Evolutionary conservation across 2,329 filamentous ascomycete genomes (phyloP).

Genomic region (Calonectria honghensis): DNA sequence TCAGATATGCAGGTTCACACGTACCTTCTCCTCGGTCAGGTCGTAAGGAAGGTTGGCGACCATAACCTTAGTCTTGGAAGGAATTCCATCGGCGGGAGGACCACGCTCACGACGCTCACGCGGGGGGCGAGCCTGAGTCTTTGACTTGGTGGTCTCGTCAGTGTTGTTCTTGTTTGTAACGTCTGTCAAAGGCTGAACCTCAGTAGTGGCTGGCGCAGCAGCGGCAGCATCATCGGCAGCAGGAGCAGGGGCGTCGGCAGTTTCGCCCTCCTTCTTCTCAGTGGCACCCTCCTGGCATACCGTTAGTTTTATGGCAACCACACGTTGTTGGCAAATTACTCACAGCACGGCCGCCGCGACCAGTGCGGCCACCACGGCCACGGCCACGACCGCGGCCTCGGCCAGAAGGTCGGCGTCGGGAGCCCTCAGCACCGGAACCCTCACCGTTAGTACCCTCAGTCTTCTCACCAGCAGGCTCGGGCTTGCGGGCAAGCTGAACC

Average conservation of each 20-base stretch:
- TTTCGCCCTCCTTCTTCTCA: slow-evolving; percentile 69
- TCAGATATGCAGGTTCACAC: slow-evolving; percentile 51
- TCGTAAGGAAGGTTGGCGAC: slow-evolving; percentile 99
- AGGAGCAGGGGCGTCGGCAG: slow-evolving; percentile 59
- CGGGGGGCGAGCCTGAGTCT: slow-evolving; percentile 72
- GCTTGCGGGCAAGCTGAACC: slow-evolving; percentile 98
- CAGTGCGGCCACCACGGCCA: slow-evolving; percentile 79
- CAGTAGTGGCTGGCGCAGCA: slow-evolving; percentile 68
- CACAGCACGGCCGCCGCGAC: slow-evolving; percentile 73
- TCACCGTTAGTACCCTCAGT: slow-evolving; percentile 85
- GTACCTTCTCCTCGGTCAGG: slow-evolving; percentile 96
- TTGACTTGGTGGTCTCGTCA: slow-evolving; percentile 77
- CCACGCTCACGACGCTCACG: slow-evolving; percentile 87
- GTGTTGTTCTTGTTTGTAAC: slow-evolving; percentile 75
- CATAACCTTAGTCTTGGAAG: slow-evolving; percentile 99
- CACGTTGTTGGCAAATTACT: slow-evolving; percentile 50
- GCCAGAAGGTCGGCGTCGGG: slow-evolving; percentile 77
- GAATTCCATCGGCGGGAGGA: slow-evolving; percentile 96
- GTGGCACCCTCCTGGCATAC: slow-evolving; percentile 59
- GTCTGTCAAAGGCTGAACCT: slow-evolving; percentile 77
- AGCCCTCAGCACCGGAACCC: slow-evolving; percentile 80
- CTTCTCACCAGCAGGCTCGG: slow-evolving; percentile 89
- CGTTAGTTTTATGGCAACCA: slow-evolving; percentile 36
- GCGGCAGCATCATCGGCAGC: slow-evolving; percentile 68
- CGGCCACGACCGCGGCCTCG: slow-evolving; percentile 81